phyloP scores from a whole-genome alignment of 176 grass and related monocot species.

The Rhynchospora pubera region DNA sequence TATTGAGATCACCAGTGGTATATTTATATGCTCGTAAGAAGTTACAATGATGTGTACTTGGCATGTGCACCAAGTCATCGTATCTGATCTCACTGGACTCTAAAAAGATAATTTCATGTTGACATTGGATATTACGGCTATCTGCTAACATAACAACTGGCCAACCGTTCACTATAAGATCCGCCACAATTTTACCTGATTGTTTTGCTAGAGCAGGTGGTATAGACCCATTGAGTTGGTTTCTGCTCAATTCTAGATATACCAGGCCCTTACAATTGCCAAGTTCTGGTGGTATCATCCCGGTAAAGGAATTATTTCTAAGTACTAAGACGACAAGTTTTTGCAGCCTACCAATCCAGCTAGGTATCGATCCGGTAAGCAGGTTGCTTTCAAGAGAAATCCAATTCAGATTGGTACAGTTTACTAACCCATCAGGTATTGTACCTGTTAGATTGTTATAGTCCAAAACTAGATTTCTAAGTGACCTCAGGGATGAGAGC shows the following conservation, averaged over 20 bases:
- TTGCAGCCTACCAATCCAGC: background rate
- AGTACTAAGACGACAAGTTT: background rate
- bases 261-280: slow-evolving; percentile 22
- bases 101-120: slow-evolving; percentile 48
- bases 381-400: slow-evolving; percentile 15
- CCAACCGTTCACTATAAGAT: background rate
- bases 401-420: background rate
- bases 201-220: slow-evolving; percentile 8
- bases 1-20: too few relatives aligned
- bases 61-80: too few relatives aligned
- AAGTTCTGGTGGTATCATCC: background rate
- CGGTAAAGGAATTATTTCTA: too few relatives aligned
- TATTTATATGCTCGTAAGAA: too few relatives aligned
- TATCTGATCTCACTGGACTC: slow-evolving; percentile 61
- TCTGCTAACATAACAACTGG: slow-evolving; percentile 41
- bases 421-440: too few relatives aligned
- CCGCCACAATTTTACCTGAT: background rate
- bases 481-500: background rate
- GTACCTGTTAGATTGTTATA: too few relatives aligned
- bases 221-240: slow-evolving; percentile 23
- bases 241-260: slow-evolving; percentile 15
- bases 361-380: background rate
- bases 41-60: too few relatives aligned
- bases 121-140: slow-evolving; percentile 56
- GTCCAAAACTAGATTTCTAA: slow-evolving; percentile 23